Percentiles rank a stretch among this genome's conserved stretches.
These are phyloP conservation scores for Tirmania nivea DNA, from an alignment of 495 filamentous ascomycete species.

Conservation along the genomic window DNA sequence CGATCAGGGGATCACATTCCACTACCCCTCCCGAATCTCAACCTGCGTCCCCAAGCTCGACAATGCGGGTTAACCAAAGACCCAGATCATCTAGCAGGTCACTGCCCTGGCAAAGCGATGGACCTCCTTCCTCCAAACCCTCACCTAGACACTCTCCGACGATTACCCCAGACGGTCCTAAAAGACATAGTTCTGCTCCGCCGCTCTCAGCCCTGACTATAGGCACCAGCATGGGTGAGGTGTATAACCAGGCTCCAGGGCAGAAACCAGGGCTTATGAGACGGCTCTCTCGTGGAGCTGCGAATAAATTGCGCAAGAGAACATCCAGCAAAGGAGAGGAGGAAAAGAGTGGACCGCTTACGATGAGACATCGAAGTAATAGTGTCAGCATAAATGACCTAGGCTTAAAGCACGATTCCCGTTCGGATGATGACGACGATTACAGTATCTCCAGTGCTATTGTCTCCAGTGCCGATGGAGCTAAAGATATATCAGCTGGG, in stretches of 20 bases:
- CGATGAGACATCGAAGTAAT: conserved; percentile 69
- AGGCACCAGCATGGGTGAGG: background rate
- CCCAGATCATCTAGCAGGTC: background rate
- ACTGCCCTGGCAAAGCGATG: background rate
- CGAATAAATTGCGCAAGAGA: conserved; percentile 43
- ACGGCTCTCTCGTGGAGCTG: conserved; percentile 41
- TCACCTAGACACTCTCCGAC: background rate
- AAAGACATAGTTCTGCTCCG: background rate
- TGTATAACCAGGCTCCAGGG: conserved; percentile 1
- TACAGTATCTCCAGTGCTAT: conserved; percentile 33
- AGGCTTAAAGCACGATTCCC: conserved; percentile 30
- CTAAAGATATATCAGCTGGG: conserved; percentile 16
- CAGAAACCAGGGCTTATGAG: conserved; percentile 32
- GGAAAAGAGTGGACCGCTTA: conserved; percentile 67
- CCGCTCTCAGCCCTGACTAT: background rate
- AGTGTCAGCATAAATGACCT: conserved; percentile 47
- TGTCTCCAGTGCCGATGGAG: conserved; percentile 15
- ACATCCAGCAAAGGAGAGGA: conserved; percentile 58
- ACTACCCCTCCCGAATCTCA: background rate
- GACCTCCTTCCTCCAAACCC: background rate
- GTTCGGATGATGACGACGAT: conserved; percentile 41
- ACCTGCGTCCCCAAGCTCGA: background rate
- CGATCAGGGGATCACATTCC: too few species aligned
- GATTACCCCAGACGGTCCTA: background rate
- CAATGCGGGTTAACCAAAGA: background rate